Percentiles rank a stretch among this genome's conserved stretches.
Conservation (phyloP, 75 land plant genomes). For the Sequoiadendron giganteum region DNA sequence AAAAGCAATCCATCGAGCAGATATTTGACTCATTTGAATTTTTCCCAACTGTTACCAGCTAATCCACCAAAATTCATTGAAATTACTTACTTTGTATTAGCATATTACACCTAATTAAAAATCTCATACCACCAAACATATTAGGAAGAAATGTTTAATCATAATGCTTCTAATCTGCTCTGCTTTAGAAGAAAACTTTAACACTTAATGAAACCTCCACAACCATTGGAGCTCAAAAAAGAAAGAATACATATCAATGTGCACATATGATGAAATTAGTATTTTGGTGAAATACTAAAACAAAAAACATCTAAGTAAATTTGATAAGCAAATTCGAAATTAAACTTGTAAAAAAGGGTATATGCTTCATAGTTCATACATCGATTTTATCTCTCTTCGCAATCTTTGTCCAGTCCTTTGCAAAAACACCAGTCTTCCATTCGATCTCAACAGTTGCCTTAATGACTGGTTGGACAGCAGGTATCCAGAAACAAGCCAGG, state of each 20-base stretch:
- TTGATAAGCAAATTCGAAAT: not conserved
- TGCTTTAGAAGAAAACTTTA: not conserved
- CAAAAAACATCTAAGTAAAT: not conserved
- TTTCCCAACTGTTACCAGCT: not conserved
- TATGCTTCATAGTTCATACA: constrained; percentile 23
- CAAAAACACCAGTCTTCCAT: constrained; percentile 85
- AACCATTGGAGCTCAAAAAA: not conserved
- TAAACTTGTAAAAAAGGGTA: not conserved
- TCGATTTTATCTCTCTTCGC: constrained; percentile 80
- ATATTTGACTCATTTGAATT: not conserved
- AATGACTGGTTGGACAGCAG: constrained; percentile 25
- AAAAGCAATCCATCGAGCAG: not conserved
- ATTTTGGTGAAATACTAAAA: too few species aligned
- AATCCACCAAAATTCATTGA: not conserved
- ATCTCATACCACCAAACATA: not conserved
- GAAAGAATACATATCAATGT: not conserved
- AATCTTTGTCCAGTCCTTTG: constrained; percentile 80
- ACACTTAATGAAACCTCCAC: not conserved
- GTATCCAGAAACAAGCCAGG: constrained; percentile 82
- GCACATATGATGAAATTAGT: not conserved
- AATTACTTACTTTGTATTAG: not conserved
- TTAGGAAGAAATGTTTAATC: not conserved
- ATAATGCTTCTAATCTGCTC: not conserved
- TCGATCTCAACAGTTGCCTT: constrained; percentile 51
- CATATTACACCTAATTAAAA: not conserved